Evolutionary conservation across 2,329 filamentous ascomycete genomes (phyloP), one percentile per base, ranked within the genome.

Genomic region (Penicillium palitans): DNA sequence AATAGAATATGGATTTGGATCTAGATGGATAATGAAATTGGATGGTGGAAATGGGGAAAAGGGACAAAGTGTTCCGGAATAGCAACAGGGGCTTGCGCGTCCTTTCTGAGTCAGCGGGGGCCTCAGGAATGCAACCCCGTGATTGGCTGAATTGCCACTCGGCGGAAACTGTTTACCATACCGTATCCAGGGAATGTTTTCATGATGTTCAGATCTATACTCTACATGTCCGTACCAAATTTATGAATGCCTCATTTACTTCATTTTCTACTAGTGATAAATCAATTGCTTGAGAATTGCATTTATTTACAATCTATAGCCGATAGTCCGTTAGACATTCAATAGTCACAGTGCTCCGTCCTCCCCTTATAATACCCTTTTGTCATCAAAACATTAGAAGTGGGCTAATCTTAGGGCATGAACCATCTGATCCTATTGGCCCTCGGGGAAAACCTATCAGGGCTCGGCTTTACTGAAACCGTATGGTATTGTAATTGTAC

Each of bases 31-130:
- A 56, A 58, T 54, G 62, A 55, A 58, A 50, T 52, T 48, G 50
- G 60, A 42, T 33, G 55, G 59, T 35, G 49, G 55, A 52, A 54
- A 37, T 44, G 52, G 42, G 50, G 60, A 59, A 60, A 60, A 57
- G 54, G 52, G 56, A 51, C 60, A 55, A 62, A 58, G 59, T 42
- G 37, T 57, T 51, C 60, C 63, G 59, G 60, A 61, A 55, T 55
- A 63, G 46, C 55, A 59, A 53, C 51, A 55, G 62, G 69, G 63
- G 71, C 59, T 73, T 73, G 70, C 71, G 71, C 68, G 71, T 70
- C 71, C 68, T 68, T 57, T 44, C 59, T 72, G 66, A 72, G 57
- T 73, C 67, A 73, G 67, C 68, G 60, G 58, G 7, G 46, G 47
- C 31, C 40, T 39, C 13, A 48, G 17, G 46, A 56, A 46, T 48